Evolutionary conservation across 768 basidiomycete species (phyloP).

Genomic region (Suillus sp.): DNA sequence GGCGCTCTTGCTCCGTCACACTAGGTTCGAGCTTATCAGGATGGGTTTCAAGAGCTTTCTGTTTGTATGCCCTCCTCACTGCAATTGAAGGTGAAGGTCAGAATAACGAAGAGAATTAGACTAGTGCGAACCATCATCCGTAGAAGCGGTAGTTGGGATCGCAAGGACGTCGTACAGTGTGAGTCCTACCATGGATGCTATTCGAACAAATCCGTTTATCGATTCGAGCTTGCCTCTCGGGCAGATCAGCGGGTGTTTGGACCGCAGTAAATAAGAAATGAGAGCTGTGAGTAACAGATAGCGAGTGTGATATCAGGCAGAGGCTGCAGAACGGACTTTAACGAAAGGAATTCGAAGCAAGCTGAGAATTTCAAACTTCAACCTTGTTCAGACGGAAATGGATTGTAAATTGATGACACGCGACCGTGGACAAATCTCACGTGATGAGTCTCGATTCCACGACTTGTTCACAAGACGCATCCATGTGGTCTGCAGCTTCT

Average conservation of each 20-base stretch:
- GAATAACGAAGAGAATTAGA: not conserved
- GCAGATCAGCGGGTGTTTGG: not conserved
- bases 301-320: not conserved
- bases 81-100: slow-evolving; percentile 7
- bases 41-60: slow-evolving; percentile 69
- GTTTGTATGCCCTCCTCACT: slow-evolving; percentile 72
- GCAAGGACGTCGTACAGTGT: slow-evolving; percentile 48
- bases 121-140: slow-evolving; percentile 50
- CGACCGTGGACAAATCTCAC: not conserved
- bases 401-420: not conserved
- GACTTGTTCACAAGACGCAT: not conserved
- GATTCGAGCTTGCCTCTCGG: slow-evolving; percentile 5
- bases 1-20: slow-evolving; percentile 52
- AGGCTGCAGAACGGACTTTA: not conserved
- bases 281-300: not conserved
- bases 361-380: not conserved
- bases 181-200: slow-evolving; percentile 33
- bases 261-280: not conserved
- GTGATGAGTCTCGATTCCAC: slow-evolving; percentile 1
- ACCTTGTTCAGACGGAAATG: not conserved
- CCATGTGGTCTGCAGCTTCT: not conserved
- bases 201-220: not conserved
- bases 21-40: slow-evolving; percentile 67
- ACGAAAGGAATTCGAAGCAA: slow-evolving; percentile 2
- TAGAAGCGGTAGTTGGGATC: slow-evolving; percentile 44